Percentiles rank a stretch among this genome's conserved stretches.
These are phyloP conservation scores for Hawksworthiomyces lignivorus DNA, from an alignment of 2,329 filamentous ascomycete genomes.

Conservation along the genomic window DNA sequence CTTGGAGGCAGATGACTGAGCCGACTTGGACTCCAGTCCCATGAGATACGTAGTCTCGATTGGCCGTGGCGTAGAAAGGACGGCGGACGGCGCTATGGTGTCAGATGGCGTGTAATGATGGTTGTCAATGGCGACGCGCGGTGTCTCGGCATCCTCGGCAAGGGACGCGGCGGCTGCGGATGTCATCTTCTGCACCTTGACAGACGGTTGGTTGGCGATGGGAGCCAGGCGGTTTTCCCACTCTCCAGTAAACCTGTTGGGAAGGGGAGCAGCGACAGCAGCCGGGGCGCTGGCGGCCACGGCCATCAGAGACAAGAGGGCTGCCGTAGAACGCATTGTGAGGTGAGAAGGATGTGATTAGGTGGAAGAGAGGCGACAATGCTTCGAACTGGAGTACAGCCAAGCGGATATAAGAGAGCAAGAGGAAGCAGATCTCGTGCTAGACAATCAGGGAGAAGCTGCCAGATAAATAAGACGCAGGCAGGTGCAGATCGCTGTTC, in stretches of 20 bases:
- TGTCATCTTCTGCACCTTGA: background rate
- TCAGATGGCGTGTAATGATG: slow-evolving; percentile 9
- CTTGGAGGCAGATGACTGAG: background rate
- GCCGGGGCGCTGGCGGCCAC: slow-evolving; percentile 2
- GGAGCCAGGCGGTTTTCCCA: slow-evolving; percentile 4
- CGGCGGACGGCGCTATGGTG: slow-evolving; percentile 3
- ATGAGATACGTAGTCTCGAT: slow-evolving; percentile 15
- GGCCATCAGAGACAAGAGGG: slow-evolving; percentile 7
- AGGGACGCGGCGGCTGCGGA: slow-evolving; percentile 5
- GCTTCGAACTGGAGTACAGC: no score
- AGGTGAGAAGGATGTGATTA: background rate
- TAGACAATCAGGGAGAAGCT: no score
- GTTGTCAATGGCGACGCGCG: slow-evolving; percentile 11
- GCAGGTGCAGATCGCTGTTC: no score
- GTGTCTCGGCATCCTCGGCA: background rate
- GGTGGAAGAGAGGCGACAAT: no score
- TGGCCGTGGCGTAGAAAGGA: slow-evolving; percentile 11
- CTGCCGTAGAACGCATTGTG: slow-evolving; percentile 9
- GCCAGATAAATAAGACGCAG: no score
- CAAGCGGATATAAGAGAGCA: background rate
- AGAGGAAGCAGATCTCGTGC: no score
- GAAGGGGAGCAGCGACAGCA: slow-evolving; percentile 6
- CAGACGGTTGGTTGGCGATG: background rate
- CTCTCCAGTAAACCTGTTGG: background rate
- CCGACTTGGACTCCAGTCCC: slow-evolving; percentile 6